Conservation (phyloP, 768 basidiomycete genomes). For the Mycena leptocephala region DNA sequence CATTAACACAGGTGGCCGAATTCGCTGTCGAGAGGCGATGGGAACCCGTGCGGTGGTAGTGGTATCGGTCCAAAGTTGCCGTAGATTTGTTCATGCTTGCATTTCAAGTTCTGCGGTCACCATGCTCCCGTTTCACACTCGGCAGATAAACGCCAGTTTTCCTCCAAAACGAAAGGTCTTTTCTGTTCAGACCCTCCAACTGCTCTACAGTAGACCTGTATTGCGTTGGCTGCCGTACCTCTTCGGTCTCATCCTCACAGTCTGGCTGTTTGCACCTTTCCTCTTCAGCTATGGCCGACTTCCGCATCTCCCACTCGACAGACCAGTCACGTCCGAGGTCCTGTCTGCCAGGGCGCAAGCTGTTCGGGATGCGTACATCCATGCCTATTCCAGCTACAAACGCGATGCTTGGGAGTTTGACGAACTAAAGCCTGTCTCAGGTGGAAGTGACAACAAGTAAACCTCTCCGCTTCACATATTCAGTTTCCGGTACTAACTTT, state of each 20-base stretch:
- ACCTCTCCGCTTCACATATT: constrained; percentile 33
- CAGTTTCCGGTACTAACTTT: neutral
- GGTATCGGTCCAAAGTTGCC: no score
- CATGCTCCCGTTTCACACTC: constrained; percentile 36
- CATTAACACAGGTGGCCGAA: no score
- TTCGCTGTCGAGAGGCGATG: no score
- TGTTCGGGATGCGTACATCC: constrained; percentile 69
- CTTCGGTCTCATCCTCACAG: constrained; percentile 15
- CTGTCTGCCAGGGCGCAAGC: constrained; percentile 22
- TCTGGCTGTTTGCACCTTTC: constrained; percentile 34
- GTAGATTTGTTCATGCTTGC: no score
- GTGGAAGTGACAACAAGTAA: constrained; percentile 66
- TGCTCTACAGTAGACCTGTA: constrained; percentile 32
- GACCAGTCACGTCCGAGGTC: neutral
- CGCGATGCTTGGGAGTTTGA: constrained; percentile 67
- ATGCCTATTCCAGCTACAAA: constrained; percentile 71
- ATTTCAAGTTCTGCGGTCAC: neutral
- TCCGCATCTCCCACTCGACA: neutral
- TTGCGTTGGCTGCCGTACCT: constrained; percentile 33
- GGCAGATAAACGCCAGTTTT: constrained; percentile 20
- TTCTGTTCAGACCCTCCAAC: constrained; percentile 20
- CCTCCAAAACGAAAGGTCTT: constrained; percentile 21
- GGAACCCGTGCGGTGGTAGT: no score
- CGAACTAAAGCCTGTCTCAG: constrained; percentile 66
- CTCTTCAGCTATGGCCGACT: constrained; percentile 16